Conservation (phyloP, 192 early-diverging fungal species). For the Backusella tarrabulga region DNA sequence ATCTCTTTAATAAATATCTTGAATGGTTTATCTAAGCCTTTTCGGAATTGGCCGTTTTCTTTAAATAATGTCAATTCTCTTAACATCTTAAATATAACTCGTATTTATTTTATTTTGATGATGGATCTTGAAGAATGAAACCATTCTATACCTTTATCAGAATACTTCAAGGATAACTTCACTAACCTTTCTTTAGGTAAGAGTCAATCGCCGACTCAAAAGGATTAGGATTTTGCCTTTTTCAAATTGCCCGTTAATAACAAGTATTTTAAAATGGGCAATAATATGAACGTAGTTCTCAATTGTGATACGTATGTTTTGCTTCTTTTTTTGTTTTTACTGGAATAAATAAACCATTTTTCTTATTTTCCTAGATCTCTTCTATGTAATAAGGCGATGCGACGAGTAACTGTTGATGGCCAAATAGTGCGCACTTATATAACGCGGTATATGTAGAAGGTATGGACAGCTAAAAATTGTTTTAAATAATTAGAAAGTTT, state of each 20-base stretch:
- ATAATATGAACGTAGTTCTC: background rate
- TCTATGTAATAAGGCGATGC: background rate
- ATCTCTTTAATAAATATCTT: background rate
- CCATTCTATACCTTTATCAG: background rate
- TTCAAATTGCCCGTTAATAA: background rate
- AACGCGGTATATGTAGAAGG: background rate
- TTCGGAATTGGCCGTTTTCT: background rate
- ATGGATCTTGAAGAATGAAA: background rate
- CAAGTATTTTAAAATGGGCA: background rate
- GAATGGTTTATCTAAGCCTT: background rate
- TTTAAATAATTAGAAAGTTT: background rate
- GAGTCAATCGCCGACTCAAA: background rate
- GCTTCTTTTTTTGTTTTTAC: background rate
- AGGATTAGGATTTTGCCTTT: background rate
- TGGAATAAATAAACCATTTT: background rate
- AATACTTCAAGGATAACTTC: background rate
- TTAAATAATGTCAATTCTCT: background rate
- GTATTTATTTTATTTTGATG: background rate
- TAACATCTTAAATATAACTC: background rate
- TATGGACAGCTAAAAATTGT: background rate
- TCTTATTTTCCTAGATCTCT: no score
- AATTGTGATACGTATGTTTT: background rate
- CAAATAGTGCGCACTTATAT: background rate
- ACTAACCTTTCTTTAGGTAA: background rate
- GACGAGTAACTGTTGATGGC: background rate